phyloP scores from a whole-genome alignment of 1,284 basidiomycete species.

The Phaffia rhodozyma region DNA sequence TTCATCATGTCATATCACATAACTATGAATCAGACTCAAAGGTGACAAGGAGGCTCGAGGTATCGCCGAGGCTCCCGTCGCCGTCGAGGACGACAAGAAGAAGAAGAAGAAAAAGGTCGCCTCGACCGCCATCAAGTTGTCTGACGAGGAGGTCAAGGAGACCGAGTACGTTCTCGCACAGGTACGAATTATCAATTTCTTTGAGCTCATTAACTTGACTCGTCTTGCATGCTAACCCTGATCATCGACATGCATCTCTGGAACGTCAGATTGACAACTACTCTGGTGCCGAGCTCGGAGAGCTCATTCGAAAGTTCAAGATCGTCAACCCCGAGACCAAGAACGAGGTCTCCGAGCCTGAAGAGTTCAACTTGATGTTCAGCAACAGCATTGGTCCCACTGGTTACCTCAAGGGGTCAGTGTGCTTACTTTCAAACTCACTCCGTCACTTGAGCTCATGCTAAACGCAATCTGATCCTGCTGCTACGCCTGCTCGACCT shows the following conservation, averaged over 20 bases:
- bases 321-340: constrained; percentile 85
- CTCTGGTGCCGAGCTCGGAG: constrained; percentile 75
- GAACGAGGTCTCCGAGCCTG: constrained; percentile 83
- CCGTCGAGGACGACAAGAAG: constrained; percentile 53
- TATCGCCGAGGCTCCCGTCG: constrained; percentile 37
- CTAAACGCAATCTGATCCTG: neutral
- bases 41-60: constrained; percentile 90
- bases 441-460: neutral
- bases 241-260: neutral
- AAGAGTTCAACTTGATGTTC: constrained; percentile 99
- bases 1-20: neutral
- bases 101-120: constrained; percentile 76
- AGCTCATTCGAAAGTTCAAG: constrained; percentile 68
- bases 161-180: constrained; percentile 78
- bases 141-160: constrained; percentile 60
- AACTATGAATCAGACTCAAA: constrained; percentile 46
- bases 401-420: constrained; percentile 85
- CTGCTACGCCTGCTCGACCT: neutral
- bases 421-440: constrained; percentile 1
- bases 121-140: constrained; percentile 59
- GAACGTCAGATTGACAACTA: constrained; percentile 79
- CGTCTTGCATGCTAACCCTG: neutral
- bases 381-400: constrained; percentile 93
- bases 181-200: constrained; percentile 39
- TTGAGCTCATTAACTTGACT: neutral